phyloP scores from a whole-genome alignment of 495 filamentous ascomycete genomes.

The Penicillium odoratum region DNA sequence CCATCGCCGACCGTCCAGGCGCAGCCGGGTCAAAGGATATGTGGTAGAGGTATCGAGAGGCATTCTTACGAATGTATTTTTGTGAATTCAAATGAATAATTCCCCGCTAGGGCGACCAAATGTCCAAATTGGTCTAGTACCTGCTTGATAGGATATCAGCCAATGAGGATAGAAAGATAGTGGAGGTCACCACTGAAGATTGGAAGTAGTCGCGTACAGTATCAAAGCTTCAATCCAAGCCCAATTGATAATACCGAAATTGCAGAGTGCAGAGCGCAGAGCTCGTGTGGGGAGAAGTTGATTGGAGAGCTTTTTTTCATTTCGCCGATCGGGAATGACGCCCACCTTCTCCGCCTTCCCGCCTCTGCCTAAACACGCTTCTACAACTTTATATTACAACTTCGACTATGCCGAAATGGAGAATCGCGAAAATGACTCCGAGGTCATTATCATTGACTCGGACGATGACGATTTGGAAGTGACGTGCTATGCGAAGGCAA shows the following conservation, averaged over 20 bases:
- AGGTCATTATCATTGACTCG: conserved; percentile 33
- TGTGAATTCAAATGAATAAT: background rate
- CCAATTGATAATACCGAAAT: conserved; percentile 5
- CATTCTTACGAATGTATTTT: conserved; percentile 51
- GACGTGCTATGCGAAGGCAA: conserved; percentile 21
- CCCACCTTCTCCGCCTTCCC: conserved; percentile 14
- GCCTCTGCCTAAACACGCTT: background rate
- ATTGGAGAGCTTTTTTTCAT: conserved; percentile 19
- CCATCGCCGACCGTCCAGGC: conserved; percentile 94
- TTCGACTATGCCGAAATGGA: conserved; percentile 21
- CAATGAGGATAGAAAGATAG: background rate
- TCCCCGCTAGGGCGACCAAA: background rate
- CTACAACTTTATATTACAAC: background rate
- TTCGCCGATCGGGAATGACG: conserved; percentile 24
- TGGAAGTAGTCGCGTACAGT: background rate
- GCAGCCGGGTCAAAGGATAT: conserved; percentile 81
- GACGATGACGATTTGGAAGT: conserved; percentile 45
- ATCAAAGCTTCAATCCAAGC: background rate
- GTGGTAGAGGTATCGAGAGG: conserved; percentile 83
- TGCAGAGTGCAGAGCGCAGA: conserved; percentile 3
- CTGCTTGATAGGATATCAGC: background rate
- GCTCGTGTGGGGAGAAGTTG: conserved; percentile 10
- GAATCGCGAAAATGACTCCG: conserved; percentile 8
- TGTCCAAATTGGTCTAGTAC: background rate
- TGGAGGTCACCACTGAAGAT: background rate